Base-by-base conservation (phyloP, 441 rosid genomes). In the Gossypium trilobum region DNA sequence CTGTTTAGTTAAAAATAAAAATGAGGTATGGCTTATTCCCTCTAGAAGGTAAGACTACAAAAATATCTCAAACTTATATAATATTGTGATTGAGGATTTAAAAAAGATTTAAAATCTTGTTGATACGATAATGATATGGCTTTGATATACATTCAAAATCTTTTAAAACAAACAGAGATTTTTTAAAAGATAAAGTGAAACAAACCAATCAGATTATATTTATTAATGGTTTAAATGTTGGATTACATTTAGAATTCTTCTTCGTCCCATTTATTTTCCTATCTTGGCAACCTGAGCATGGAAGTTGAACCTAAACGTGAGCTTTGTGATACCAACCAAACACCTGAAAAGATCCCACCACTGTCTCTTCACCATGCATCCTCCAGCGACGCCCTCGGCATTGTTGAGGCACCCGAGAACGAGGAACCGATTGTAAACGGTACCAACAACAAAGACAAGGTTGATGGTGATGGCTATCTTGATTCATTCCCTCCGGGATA, bases 401-500 rank as follows among this genome's bases (percentile, higher is more conserved):
- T 3, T 2, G 10, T 5, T 2, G 33, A 42, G 55, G 2, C 0
- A 16, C 4, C 19, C 6, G n/a, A 46, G 70, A 13, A 46, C n/a
- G 56, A 66, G 10, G 70, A 46, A 4, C 17, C 39, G 3, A 1
- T 2, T 5, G 0, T 6, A 3, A 27, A 46, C 36, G 2, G 0
- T 44, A 57, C 16, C 16, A 19, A 14, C 11, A 0, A 23, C 13
- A n/a, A 44, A 0, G 11, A 5, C 11, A 7, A 5, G 36, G 1
- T 22, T 44, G 50, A 9, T 16, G 48, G 10, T 36, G 65, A 54
- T 6, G 33, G 20, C 10, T 72, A 59, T 29, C 54, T 72, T 13
- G 55, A 46, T n/a, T 60, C 68, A 23, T 60, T 72, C 4, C 75
- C 75, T 3, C 48, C 75, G 3, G 75, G 75, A 4, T 72, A 6